Percentiles rank a stretch among this genome's conserved stretches.
Evolutionary conservation across 306 rosid genomes (phyloP).

Genomic region (Abrus precatorius): DNA sequence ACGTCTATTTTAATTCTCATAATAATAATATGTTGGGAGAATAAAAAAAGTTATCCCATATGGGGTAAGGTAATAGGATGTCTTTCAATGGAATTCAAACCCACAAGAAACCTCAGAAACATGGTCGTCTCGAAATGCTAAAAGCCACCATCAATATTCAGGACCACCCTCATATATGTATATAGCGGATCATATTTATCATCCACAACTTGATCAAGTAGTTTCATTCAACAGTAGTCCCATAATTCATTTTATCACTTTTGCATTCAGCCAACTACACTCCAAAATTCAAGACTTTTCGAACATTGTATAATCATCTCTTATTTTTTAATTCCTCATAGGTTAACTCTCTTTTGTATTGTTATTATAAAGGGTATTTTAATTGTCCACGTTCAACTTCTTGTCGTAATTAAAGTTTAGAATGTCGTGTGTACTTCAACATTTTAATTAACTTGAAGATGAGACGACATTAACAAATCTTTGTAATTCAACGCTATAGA

Average conservation of each 20-base stretch:
- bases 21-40: not conserved
- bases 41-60: conserved; percentile 19
- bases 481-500: too few species aligned
- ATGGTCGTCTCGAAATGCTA: conserved; percentile 56
- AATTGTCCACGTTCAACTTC: not conserved
- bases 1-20: too few species aligned
- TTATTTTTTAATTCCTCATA: too few species aligned
- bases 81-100: not conserved
- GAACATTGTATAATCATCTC: not conserved
- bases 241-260: conserved; percentile 30
- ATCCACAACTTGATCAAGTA: not conserved
- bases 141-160: conserved; percentile 29
- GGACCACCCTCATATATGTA: conserved; percentile 41
- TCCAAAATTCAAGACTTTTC: conserved; percentile 27
- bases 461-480: not conserved
- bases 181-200: not conserved
- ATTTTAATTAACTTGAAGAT: not conserved
- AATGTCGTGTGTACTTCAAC: not conserved
- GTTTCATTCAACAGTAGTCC: conserved; percentile 36
- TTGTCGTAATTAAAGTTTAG: not conserved
- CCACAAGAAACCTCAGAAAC: conserved; percentile 20
- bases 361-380: too few species aligned
- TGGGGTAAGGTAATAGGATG: not conserved
- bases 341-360: too few species aligned
- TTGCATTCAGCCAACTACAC: conserved; percentile 6